Percentiles rank a stretch among this genome's conserved stretches.
These are phyloP conservation scores for Chytriomyces sp. DNA, from an alignment of 192 early-diverging fungal species.

Conservation along the genomic window DNA sequence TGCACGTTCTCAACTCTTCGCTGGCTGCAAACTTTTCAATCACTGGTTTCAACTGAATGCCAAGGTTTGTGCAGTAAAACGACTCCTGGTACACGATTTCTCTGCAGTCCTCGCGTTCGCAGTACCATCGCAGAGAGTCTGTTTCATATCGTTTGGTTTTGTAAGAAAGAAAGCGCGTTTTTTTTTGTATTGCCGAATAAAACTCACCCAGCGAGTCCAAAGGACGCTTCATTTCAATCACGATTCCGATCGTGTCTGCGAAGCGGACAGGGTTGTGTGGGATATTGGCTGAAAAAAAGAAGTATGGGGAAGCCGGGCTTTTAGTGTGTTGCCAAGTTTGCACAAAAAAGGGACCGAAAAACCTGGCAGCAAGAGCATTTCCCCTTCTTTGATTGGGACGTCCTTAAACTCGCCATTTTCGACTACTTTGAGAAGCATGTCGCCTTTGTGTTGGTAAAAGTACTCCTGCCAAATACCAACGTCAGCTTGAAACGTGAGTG, in stretches of 20 bases:
- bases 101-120: constrained; percentile 71
- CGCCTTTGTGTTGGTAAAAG: constrained; percentile 95
- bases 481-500: background rate
- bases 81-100: constrained; percentile 84
- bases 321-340: background rate
- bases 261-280: constrained; percentile 96
- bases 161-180: too few species aligned
- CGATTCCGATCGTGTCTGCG: constrained; percentile 93
- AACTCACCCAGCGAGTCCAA: constrained; percentile 68
- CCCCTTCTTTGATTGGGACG: constrained; percentile 87
- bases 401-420: constrained; percentile 80
- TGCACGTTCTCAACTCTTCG: constrained; percentile 77
- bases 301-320: constrained; percentile 10
- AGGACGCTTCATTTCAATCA: constrained; percentile 86
- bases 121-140: constrained; percentile 97
- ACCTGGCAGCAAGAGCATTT: constrained; percentile 95
- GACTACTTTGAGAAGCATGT: constrained; percentile 92
- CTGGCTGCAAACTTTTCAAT: constrained; percentile 80
- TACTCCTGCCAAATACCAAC: constrained; percentile 70
- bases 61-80: constrained; percentile 90
- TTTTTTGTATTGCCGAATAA: background rate
- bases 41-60: constrained; percentile 87
- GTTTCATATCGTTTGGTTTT: constrained; percentile 7
- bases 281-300: constrained; percentile 64
- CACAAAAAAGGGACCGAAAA: constrained; percentile 16